Conservation (phyloP, 2,329 filamentous ascomycete genomes). For the Ceratocystis cubensis region DNA sequence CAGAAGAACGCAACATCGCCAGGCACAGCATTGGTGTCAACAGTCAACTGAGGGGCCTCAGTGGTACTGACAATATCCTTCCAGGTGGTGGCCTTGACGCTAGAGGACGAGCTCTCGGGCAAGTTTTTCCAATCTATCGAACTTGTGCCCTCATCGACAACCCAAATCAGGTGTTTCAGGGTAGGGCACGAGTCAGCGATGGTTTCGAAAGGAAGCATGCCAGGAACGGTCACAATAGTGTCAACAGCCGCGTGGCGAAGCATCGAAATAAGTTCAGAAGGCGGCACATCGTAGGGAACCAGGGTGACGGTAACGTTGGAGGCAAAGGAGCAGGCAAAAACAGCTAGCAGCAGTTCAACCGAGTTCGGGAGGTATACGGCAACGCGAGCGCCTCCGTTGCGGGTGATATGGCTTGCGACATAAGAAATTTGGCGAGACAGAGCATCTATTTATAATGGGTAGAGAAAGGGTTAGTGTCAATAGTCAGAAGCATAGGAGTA, state of each 20-base stretch:
- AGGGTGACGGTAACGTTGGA: conserved; percentile 65
- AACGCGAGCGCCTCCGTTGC: conserved; percentile 60
- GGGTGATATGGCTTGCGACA: conserved; percentile 63
- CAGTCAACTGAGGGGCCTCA: conserved; percentile 51
- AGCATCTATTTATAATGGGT: conserved; percentile 38
- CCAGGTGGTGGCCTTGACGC: conserved; percentile 79
- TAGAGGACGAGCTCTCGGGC: conserved; percentile 61
- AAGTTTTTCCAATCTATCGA: conserved; percentile 95
- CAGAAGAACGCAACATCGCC: conserved; percentile 55
- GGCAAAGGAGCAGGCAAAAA: conserved; percentile 88
- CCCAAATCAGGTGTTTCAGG: conserved; percentile 75
- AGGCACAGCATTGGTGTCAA: conserved; percentile 41
- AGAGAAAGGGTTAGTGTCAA: background rate
- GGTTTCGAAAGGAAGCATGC: conserved; percentile 67
- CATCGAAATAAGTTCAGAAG: conserved; percentile 56
- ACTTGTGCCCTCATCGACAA: conserved; percentile 76
- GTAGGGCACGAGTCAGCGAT: conserved; percentile 56
- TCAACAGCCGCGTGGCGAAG: conserved; percentile 64
- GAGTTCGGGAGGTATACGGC: conserved; percentile 91
- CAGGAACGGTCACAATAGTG: conserved; percentile 70
- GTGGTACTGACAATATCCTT: conserved; percentile 67
- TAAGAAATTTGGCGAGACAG: conserved; percentile 78
- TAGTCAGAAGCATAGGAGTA: background rate
- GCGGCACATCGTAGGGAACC: conserved; percentile 66
- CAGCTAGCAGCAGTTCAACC: conserved; percentile 65